These are phyloP conservation scores for Gossypium gossypioides DNA, from an alignment of 441 rosid genomes.

Conservation along the genomic window DNA sequence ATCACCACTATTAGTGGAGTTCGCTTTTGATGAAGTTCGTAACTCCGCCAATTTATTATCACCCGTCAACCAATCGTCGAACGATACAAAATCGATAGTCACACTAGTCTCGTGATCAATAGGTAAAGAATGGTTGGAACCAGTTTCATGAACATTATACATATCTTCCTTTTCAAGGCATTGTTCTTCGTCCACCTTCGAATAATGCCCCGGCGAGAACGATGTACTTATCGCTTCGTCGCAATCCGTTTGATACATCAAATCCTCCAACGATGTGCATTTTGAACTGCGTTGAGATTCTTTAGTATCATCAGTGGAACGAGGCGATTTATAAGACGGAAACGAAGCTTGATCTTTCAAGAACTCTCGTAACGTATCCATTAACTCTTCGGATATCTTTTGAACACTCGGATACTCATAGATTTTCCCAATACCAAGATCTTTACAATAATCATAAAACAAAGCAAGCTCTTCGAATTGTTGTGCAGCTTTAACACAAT, in stretches of 20 bases:
- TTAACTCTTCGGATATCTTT: constrained; percentile 55
- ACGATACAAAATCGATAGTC: constrained; percentile 23
- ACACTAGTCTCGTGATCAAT: constrained; percentile 21
- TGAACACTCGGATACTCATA: constrained; percentile 75
- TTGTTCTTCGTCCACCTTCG: constrained; percentile 25
- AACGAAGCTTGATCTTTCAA: constrained; percentile 57
- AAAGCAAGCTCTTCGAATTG: constrained; percentile 59
- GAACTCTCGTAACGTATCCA: constrained; percentile 65
- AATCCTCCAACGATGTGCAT: constrained; percentile 50
- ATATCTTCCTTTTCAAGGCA: constrained; percentile 17
- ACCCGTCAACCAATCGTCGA: constrained; percentile 35
- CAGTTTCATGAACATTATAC: constrained; percentile 19
- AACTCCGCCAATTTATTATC: background rate
- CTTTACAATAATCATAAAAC: constrained; percentile 47
- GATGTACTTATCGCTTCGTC: constrained; percentile 26
- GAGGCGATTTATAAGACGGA: constrained; percentile 15
- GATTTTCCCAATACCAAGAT: constrained; percentile 48
- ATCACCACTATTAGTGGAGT: background rate
- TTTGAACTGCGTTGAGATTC: constrained; percentile 22
- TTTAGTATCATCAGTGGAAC: background rate
- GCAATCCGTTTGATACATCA: constrained; percentile 30
- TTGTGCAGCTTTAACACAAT: constrained; percentile 48
- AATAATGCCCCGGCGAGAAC: constrained; percentile 9
- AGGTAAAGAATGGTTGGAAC: constrained; percentile 27
- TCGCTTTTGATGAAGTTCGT: background rate